Conservation (phyloP, 495 filamentous ascomycete species). For the Penicillium angulare region DNA sequence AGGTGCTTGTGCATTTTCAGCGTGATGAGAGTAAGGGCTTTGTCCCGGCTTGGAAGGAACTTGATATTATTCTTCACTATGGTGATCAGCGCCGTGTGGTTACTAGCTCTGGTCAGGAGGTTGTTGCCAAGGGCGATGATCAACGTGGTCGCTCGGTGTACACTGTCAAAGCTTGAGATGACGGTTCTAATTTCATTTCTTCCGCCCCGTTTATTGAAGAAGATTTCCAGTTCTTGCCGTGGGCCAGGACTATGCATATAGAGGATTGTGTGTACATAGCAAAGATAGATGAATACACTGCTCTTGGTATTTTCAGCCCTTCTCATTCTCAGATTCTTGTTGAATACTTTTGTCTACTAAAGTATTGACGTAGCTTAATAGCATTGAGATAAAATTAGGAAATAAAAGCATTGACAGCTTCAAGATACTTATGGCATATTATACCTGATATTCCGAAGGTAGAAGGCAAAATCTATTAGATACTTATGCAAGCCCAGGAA, state of each 20-base stretch:
- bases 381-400: no score
- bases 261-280: no score
- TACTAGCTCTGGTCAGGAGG: constrained; percentile 28
- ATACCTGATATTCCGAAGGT: not conserved
- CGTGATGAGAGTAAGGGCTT: constrained; percentile 38
- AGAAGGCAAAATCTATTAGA: not conserved
- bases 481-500: no score
- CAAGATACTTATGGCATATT: not conserved
- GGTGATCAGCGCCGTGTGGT: constrained; percentile 49
- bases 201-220: not conserved
- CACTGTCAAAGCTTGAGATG: constrained; percentile 28
- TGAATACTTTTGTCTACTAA: no score
- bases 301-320: no score
- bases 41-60: constrained; percentile 51
- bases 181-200: not conserved
- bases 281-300: no score
- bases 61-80: constrained; percentile 51
- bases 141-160: constrained; percentile 35
- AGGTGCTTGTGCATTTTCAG: constrained; percentile 40
- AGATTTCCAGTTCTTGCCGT: not conserved
- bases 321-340: no score
- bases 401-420: no score
- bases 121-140: constrained; percentile 33
- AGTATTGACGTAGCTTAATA: no score
- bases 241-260: not conserved